Conservation (phyloP, 441 rosid genomes). For the Croton laevigatus region DNA sequence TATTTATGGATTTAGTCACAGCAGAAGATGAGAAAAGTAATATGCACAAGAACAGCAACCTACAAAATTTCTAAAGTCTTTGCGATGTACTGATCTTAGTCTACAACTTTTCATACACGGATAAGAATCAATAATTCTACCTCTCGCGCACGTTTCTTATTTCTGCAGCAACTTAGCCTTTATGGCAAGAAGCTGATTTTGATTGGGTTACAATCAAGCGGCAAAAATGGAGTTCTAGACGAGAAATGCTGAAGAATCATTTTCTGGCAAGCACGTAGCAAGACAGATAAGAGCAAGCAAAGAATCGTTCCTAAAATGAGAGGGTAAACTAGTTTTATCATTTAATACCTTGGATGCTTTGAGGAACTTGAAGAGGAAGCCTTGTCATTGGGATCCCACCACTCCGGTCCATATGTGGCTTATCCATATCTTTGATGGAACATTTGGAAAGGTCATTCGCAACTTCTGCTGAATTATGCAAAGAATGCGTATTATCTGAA, state of each 20-base stretch:
- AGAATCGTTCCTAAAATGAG: slow-evolving; percentile 1
- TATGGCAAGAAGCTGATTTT: not conserved
- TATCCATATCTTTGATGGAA: slow-evolving; percentile 71
- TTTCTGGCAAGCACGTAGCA: not conserved
- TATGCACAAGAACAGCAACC: not conserved
- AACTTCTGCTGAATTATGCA: slow-evolving; percentile 57
- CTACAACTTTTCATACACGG: not conserved
- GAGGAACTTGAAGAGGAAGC: slow-evolving; percentile 84
- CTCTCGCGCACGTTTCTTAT: not conserved
- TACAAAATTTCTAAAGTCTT: not conserved
- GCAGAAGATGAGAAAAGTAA: not conserved
- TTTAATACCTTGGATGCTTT: slow-evolving; percentile 51
- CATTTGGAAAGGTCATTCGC: slow-evolving; percentile 76
- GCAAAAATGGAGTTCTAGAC: not conserved
- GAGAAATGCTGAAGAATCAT: not conserved
- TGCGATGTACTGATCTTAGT: not conserved
- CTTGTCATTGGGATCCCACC: slow-evolving; percentile 66
- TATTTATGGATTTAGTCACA: not conserved
- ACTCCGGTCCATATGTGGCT: slow-evolving; percentile 56
- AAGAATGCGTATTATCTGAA: slow-evolving; percentile 45
- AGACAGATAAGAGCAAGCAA: not conserved
- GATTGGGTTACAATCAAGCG: slow-evolving; percentile 3
- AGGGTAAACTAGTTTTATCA: not conserved
- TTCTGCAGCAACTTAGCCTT: not conserved
- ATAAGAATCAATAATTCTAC: not conserved